Base-by-base conservation (phyloP, 306 rosid species). In the Fragaria nilgerrensis region DNA sequence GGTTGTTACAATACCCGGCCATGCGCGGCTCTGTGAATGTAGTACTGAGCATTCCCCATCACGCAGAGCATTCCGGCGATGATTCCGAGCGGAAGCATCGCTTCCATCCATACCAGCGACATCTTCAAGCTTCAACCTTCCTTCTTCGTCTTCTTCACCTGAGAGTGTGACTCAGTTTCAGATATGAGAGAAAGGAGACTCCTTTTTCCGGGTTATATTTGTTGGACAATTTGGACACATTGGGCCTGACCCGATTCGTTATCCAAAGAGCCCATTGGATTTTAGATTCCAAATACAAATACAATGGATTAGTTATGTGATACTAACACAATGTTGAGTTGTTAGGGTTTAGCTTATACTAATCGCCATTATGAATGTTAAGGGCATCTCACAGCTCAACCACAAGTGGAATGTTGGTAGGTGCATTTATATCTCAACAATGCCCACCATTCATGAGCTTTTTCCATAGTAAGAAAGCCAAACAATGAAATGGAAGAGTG, bases 51-150 rank as follows among this genome's bases (percentile, higher is more conserved):
- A 81, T 89, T 90, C 29, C 97, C 99, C 97, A 86, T 86, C 7
- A 85, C 90, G 62, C 99, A 95, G 1, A 96, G 90, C 96, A 93
- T 88, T 76, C 98, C 97, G 0, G 93, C 99, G 5, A 93, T 91
- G 73, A 96, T 96, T 80, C 97, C 99, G 0, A 96, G 84, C 4
- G 97, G 99, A 27, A 93, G 87, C 9, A 83, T 10, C 0, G 98
- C 99, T 86, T 93, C 96, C 84, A 91, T 32, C 98, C 92, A 87
- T 36, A 78, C 34, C 85, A 82, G 75, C 48, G 75, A 69, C 97
- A 92, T 95, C 77, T 22, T 39, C 71, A 25, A 2, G 23, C 27
- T 11, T 34, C 47, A 41, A 17, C 12, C 56, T 29, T 8, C 7
- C 29, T 70, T 72, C 70, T 37, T 50, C 68, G 0, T 39, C 43